Evolutionary conservation across 495 filamentous ascomycete species (phyloP), one percentile per base, ranked within the genome.

Genomic region (Trichoderma virens): DNA sequence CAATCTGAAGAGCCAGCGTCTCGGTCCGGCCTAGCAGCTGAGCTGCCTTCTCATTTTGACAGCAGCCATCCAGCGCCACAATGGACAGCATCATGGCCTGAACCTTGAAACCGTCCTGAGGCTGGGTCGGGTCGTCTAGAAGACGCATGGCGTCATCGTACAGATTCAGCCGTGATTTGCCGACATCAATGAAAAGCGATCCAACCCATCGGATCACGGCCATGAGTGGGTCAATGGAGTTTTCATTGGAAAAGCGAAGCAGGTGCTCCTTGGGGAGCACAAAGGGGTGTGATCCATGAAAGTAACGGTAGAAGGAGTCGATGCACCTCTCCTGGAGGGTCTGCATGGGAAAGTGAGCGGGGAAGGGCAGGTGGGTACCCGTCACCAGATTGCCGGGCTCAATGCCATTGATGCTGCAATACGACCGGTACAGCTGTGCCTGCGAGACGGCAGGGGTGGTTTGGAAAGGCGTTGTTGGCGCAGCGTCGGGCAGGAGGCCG

Each of bases 21-120:
- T 90, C 85, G 7, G 88, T 90, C 59, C 82, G 76, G 47, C 80
- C 74, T 4, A 94, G 80, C 60, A 92, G 84, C 66, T 87, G 81
- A 3, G 85, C 78, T 5, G 89, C 86, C 68, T 83, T 84, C 43
- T 78, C 75, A 60, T 87, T 86, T 65, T 93, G 83, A 68, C 88
- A 88, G 61, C 81, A 83, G 25, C 88, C 89, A 71, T 96, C 89
- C 23, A 95, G 79, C 2, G 88, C 90, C 67, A 95, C 86, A 9
- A 91, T 82, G 43, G 90, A 80, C 16, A 96, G 77, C 59, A 96
- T 72, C 67, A 93, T 79, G 0, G 90, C 88, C 74, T 97, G 92
- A 3, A 95, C 83, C 63, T 83, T 75, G 70, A 86, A 91, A 3
- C 84, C 87, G 70, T 90, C 84, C 65, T 81, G 80, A 11, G 79